Conservation (phyloP, 208 protist genomes). For the Acanthamoeba healyi region DNA sequence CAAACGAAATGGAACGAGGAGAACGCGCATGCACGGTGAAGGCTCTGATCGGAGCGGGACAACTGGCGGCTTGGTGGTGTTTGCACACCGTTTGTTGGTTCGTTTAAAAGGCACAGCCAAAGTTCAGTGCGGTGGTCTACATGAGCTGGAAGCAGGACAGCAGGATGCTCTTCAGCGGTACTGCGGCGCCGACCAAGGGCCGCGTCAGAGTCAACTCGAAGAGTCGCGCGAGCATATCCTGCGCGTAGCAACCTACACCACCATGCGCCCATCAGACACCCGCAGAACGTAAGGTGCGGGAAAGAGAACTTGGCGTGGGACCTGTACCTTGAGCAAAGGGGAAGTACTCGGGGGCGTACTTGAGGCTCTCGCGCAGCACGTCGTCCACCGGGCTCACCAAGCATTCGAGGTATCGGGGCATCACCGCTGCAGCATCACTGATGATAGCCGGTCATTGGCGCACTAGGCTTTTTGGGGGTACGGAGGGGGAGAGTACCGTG, state of each 20-base stretch:
- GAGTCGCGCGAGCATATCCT: not conserved
- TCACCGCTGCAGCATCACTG: not conserved
- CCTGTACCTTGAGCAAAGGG: conserved; percentile 4
- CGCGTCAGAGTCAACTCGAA: not conserved
- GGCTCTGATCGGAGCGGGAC: too few species aligned
- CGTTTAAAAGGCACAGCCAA: too few species aligned
- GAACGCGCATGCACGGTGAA: too few species aligned
- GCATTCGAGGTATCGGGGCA: not conserved
- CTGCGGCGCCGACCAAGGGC: not conserved
- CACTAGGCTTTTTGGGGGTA: too few species aligned
- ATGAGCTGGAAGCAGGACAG: not conserved
- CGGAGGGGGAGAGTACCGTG: not conserved
- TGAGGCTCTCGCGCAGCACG: not conserved
- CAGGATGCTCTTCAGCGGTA: conserved; percentile 20
- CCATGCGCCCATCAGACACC: not conserved
- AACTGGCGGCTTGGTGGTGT: too few species aligned
- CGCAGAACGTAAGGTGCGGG: too few species aligned
- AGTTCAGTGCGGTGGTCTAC: too few species aligned
- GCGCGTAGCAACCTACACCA: not conserved
- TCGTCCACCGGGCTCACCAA: conserved; percentile 10
- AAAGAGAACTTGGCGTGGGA: too few species aligned
- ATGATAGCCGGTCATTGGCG: too few species aligned
- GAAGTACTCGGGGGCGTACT: conserved; percentile 11
- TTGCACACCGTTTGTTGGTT: too few species aligned
- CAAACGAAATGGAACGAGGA: too few species aligned